These are phyloP conservation scores for Amauroascus niger DNA, from an alignment of 2,329 filamentous ascomycete genomes.

Conservation along the genomic window DNA sequence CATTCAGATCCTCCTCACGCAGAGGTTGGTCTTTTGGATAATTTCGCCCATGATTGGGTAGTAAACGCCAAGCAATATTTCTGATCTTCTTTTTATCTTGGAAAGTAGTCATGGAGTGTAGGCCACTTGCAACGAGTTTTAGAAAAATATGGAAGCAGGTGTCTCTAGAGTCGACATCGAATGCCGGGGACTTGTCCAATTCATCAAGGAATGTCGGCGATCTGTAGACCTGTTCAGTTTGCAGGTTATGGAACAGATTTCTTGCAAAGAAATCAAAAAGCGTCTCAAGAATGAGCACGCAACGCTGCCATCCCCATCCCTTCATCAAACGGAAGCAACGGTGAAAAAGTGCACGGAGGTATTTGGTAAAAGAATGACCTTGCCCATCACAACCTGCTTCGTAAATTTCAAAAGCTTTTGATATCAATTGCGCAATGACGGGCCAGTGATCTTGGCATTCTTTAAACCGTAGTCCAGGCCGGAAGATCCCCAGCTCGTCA, in stretches of 20 bases:
- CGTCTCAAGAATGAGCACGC: conserved; percentile 44
- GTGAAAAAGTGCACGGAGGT: conserved; percentile 43
- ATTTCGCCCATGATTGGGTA: conserved; percentile 52
- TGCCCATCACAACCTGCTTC: conserved; percentile 32
- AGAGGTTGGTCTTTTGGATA: conserved; percentile 51
- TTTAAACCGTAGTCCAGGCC: conserved; percentile 34
- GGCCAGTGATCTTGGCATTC: conserved; percentile 42
- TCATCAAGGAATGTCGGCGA: conserved; percentile 48
- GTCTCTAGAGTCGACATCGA: conserved; percentile 42
- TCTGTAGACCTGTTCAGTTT: conserved; percentile 42
- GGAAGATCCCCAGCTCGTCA: conserved; percentile 41
- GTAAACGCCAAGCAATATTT: conserved; percentile 47
- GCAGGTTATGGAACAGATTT: conserved; percentile 43
- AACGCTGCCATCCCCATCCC: conserved; percentile 49
- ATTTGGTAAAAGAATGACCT: conserved; percentile 45
- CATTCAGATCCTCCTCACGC: conserved; percentile 45
- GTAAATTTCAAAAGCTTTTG: conserved; percentile 41
- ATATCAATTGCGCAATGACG: conserved; percentile 39
- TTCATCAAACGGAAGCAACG: conserved; percentile 47
- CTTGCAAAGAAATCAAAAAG: conserved; percentile 53
- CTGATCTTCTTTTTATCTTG: conserved; percentile 47
- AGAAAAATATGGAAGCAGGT: conserved; percentile 51
- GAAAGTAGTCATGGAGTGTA: conserved; percentile 38
- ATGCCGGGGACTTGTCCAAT: conserved; percentile 35
- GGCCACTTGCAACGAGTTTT: conserved; percentile 45